Conservation (phyloP, 208 protist genomes). For the Trypanosoma congolense region DNA sequence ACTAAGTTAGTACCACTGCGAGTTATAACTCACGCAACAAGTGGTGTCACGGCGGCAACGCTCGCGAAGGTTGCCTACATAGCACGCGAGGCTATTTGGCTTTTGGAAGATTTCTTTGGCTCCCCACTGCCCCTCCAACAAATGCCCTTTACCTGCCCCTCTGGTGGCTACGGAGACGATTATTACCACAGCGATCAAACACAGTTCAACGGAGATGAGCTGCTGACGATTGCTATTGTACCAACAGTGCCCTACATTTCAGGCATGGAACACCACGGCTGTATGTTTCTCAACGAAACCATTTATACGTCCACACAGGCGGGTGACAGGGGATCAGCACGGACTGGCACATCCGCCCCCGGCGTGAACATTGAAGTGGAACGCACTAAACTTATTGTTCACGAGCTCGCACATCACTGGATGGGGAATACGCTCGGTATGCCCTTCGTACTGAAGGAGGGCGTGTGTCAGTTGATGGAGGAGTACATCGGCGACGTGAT, state of each 20-base stretch:
- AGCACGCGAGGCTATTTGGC: slow-evolving; percentile 27
- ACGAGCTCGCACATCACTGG: slow-evolving; percentile 86
- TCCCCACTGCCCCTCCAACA: slow-evolving; percentile 53
- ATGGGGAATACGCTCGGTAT: slow-evolving; percentile 79
- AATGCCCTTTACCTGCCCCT: slow-evolving; percentile 13
- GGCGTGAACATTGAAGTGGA: slow-evolving; percentile 19
- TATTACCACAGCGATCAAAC: background rate
- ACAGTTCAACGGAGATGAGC: background rate
- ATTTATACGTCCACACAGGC: slow-evolving; percentile 25
- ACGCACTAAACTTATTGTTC: slow-evolving; percentile 67
- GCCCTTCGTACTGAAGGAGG: slow-evolving; percentile 83
- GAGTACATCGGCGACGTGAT: slow-evolving; percentile 50
- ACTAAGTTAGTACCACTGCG: slow-evolving; percentile 15
- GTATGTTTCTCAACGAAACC: slow-evolving; percentile 74
- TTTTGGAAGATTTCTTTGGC: slow-evolving; percentile 62
- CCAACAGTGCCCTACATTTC: slow-evolving; percentile 80
- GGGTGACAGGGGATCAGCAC: background rate
- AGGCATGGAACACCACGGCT: slow-evolving; percentile 87
- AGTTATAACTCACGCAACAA: slow-evolving; percentile 11
- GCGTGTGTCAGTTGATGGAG: slow-evolving; percentile 79
- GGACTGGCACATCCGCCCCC: background rate
- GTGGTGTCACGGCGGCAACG: slow-evolving; percentile 24
- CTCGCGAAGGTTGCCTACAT: slow-evolving; percentile 26
- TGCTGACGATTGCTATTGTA: slow-evolving; percentile 45
- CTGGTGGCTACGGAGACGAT: background rate